Evolutionary conservation across 768 basidiomycete species (phyloP).

Genomic region (Trametes cubensis): DNA sequence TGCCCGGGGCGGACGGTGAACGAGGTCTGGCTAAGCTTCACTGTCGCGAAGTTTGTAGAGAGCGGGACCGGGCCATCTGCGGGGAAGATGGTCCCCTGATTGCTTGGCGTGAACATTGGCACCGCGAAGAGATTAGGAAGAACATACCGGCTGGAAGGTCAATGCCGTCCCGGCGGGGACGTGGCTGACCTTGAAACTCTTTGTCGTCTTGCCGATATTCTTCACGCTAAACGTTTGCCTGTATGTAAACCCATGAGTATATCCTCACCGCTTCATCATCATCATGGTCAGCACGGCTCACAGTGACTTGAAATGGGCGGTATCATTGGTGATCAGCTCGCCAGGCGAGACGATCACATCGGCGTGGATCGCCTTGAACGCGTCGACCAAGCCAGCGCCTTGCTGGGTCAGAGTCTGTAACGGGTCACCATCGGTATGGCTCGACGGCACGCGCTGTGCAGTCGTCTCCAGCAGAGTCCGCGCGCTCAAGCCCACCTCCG

Average conservation of each 20-base stretch:
- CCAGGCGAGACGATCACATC: constrained; percentile 56
- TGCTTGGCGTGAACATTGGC: too few relatives aligned
- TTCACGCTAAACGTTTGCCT: constrained; percentile 54
- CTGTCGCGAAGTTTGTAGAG: constrained; percentile 46
- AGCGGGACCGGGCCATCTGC: constrained; percentile 55
- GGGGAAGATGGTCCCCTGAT: constrained; percentile 45
- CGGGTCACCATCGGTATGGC: constrained; percentile 50
- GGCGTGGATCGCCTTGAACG: constrained; percentile 57
- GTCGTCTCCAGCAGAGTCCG: constrained; percentile 53
- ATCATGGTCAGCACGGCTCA: constrained; percentile 30
- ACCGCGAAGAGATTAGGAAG: too few relatives aligned
- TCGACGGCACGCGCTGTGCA: constrained; percentile 45
- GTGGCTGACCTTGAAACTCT: constrained; percentile 53
- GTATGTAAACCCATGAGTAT: not conserved
- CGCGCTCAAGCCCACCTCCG: constrained; percentile 34
- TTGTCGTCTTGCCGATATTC: constrained; percentile 47
- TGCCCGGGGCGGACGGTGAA: constrained; percentile 51
- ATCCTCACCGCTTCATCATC: not conserved
- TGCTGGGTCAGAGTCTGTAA: constrained; percentile 55
- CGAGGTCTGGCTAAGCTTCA: constrained; percentile 46
- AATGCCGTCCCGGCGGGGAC: constrained; percentile 59
- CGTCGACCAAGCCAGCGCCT: constrained; percentile 60
- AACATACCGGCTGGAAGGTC: constrained; percentile 46
- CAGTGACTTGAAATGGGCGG: constrained; percentile 51
- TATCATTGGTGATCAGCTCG: constrained; percentile 67